Evolutionary conservation across 2,329 filamentous ascomycete genomes (phyloP).

Genomic region (Metarhizium humberi): DNA sequence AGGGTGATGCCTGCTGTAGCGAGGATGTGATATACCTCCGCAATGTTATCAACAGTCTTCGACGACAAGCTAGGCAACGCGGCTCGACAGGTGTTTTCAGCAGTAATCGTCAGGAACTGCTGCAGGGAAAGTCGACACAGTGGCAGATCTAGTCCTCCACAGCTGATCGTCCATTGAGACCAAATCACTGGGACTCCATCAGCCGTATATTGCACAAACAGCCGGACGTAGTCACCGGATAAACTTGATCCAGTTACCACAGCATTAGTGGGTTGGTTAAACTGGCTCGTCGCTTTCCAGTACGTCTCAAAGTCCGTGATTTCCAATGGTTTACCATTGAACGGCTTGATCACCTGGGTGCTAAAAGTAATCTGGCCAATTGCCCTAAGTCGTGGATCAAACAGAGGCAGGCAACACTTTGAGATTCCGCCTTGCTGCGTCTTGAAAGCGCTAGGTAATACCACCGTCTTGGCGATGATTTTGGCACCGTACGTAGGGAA

Average conservation of each 20-base stretch:
- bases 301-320: constrained; percentile 98
- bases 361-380: constrained; percentile 93
- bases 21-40: constrained; percentile 62
- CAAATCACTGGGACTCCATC: constrained; percentile 83
- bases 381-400: constrained; percentile 81
- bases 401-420: constrained; percentile 76
- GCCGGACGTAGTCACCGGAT: constrained; percentile 85
- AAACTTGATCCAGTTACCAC: constrained; percentile 92
- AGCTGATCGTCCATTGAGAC: constrained; percentile 71
- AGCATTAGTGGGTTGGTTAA: constrained; percentile 70
- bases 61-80: constrained; percentile 33
- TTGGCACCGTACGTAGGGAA: constrained; percentile 97
- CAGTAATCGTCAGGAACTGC: constrained; percentile 54
- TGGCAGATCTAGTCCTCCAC: constrained; percentile 70
- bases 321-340: constrained; percentile 82
- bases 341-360: constrained; percentile 94
- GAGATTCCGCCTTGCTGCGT: constrained; percentile 60
- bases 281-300: constrained; percentile 95
- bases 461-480: constrained; percentile 92
- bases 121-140: constrained; percentile 68
- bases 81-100: constrained; percentile 29
- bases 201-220: constrained; percentile 86
- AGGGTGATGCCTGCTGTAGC: constrained; percentile 72
- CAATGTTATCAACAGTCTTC: constrained; percentile 44
- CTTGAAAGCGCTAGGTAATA: constrained; percentile 78